These are phyloP conservation scores for Suhomyces bribrorum DNA, from an alignment of 1,139 yeast species.

Conservation along the genomic window DNA sequence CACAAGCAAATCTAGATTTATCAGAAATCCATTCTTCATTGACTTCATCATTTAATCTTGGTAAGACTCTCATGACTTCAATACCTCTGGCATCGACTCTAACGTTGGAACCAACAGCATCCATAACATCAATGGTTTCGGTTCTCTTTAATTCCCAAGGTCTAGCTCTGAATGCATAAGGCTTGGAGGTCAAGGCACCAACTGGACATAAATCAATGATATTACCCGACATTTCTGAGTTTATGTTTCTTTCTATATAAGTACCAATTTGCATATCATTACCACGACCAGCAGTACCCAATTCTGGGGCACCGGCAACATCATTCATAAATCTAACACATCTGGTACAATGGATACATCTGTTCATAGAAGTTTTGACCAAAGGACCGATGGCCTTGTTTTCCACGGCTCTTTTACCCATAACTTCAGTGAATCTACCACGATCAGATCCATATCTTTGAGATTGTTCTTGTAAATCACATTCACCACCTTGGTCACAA, in stretches of 20 bases:
- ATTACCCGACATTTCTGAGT: constrained; percentile 86
- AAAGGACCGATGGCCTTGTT: constrained; percentile 90
- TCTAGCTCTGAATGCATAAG: constrained; percentile 87
- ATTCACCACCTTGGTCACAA: constrained; percentile 94
- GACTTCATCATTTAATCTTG: constrained; percentile 82
- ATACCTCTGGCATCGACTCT: constrained; percentile 87
- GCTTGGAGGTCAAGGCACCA: constrained; percentile 88
- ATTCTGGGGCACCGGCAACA: constrained; percentile 90
- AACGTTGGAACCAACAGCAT: constrained; percentile 79
- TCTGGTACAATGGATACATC: constrained; percentile 92
- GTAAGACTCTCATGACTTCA: constrained; percentile 86
- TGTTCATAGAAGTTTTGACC: constrained; percentile 87
- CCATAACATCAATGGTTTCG: constrained; percentile 83
- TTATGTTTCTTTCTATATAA: constrained; percentile 80
- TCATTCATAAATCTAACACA: constrained; percentile 90
- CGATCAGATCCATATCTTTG: constrained; percentile 84
- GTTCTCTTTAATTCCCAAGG: constrained; percentile 95
- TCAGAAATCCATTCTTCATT: constrained; percentile 94
- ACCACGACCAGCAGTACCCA: constrained; percentile 89
- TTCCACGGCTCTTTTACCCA: constrained; percentile 88
- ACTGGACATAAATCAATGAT: constrained; percentile 90
- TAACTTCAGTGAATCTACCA: constrained; percentile 78
- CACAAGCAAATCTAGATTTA: constrained; percentile 83
- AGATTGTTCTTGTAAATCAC: constrained; percentile 89
- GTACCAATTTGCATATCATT: constrained; percentile 92